phyloP scores from a whole-genome alignment of 2,329 filamentous ascomycete genomes.

The Sporothrix mexicana region DNA sequence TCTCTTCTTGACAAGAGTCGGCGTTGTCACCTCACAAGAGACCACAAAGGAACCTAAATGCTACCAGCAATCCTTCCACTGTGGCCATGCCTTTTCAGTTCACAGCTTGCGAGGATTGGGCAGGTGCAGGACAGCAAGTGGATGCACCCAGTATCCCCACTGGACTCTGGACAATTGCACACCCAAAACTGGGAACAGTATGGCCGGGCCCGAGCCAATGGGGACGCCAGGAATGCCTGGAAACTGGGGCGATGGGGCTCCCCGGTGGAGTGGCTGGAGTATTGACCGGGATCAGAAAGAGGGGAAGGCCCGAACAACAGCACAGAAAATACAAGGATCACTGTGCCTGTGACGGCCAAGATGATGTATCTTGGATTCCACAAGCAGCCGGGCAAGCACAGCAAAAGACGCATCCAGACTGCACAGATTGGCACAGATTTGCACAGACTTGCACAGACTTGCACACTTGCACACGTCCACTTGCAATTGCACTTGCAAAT shows the following conservation, averaged over 20 bases:
- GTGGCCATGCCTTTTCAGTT: no score
- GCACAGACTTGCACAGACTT: no score
- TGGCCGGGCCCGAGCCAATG: slow-evolving; percentile 6
- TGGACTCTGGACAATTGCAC: not conserved
- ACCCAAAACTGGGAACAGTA: slow-evolving; percentile 10
- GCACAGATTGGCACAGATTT: no score
- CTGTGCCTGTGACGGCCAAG: not conserved
- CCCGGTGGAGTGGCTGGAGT: not conserved
- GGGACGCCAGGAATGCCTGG: not conserved
- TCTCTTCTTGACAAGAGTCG: no score
- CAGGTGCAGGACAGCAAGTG: not conserved
- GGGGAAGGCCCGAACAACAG: not conserved
- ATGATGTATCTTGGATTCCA: not conserved
- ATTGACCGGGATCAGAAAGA: not conserved
- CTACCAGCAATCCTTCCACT: not conserved
- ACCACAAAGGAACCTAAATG: not conserved
- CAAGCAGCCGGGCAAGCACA: no score
- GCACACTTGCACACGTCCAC: no score
- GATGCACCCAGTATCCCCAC: no score
- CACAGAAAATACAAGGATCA: not conserved
- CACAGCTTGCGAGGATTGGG: slow-evolving; percentile 10
- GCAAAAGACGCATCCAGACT: not conserved
- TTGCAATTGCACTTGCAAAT: not conserved
- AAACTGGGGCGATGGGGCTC: not conserved
- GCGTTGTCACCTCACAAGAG: no score